Base-by-base conservation (phyloP, 306 rosid genomes). In the Lathyrus aphaca region DNA sequence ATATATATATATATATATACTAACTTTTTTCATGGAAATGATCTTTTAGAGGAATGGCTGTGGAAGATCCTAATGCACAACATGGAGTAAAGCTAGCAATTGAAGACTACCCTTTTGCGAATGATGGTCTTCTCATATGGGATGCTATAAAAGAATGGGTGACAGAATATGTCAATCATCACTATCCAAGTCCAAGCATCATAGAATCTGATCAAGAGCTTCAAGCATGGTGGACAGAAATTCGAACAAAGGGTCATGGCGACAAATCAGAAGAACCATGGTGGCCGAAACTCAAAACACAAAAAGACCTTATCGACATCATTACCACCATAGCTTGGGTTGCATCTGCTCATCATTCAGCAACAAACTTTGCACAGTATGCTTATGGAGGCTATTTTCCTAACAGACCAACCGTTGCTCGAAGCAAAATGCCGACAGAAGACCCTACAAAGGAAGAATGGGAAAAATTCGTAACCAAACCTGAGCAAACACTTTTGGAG, bases 211-310 rank as follows among this genome's bases (percentile, higher is more conserved):
- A 84, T 32, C 18, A 71, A 12, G 88, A 84, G 74, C 81, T 84
- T 65, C 88, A 84, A 74, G 51, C 74, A 61, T 84, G 88, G 85
- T 84, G 88, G 88, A 74, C 32, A 11, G 88, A 84, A 46, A 72
- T 80, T 5, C 23, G 57, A 43, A 80, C 72, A 5, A 66, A 66
- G 0, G 85, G 88, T 4, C 88, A 81, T 54, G 77, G 65, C 3
- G 87, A 83, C 68, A 83, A 80, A 50, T 55, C 73, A 1, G 32
- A 80, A 25, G 82, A 80, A 44, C 79, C 85, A 53, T 70, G 87
- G 87, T 80, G 87, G 87, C 87, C 85, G 53, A 63, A 18, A 19
- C 87, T 83, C 4, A 72, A 74, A 13, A 80, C 84, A 16, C 69
- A 69, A 30, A 18, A 56, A 11, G 80, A 77, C 63, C 79, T 84